Conservation (phyloP, 2,329 filamentous ascomycete genomes). For the Colletotrichum sidae region DNA sequence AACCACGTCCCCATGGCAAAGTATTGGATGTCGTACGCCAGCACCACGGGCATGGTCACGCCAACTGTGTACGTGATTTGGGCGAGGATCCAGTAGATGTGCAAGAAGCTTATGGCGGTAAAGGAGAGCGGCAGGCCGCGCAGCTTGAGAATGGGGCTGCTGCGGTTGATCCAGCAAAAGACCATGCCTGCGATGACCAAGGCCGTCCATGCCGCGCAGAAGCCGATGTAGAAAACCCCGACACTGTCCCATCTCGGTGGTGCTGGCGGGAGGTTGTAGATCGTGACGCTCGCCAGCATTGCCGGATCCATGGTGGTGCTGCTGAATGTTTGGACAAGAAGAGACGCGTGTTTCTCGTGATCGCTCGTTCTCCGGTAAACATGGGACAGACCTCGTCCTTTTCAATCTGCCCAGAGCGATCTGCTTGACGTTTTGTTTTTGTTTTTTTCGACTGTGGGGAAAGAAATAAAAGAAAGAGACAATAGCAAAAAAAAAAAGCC, state of each 20-base stretch:
- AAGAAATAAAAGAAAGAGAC: neutral
- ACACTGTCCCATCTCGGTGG: slow-evolving; percentile 44
- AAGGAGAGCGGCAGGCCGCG: slow-evolving; percentile 56
- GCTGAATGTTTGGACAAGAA: neutral
- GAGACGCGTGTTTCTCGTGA: neutral
- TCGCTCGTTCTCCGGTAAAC: neutral
- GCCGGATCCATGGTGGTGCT: slow-evolving; percentile 14
- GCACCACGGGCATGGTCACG: slow-evolving; percentile 50
- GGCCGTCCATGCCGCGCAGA: slow-evolving; percentile 43
- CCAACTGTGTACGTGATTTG: slow-evolving; percentile 58
- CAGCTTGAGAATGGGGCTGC: slow-evolving; percentile 51
- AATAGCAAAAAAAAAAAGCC: neutral
- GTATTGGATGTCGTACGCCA: slow-evolving; percentile 63
- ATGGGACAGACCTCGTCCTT: neutral
- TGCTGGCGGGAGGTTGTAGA: slow-evolving; percentile 44
- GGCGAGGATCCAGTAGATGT: slow-evolving; percentile 53
- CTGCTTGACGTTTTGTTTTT: neutral
- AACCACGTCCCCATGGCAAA: slow-evolving; percentile 71
- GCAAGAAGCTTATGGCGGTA: slow-evolving; percentile 51
- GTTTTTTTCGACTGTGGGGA: neutral
- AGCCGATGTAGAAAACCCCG: slow-evolving; percentile 46
- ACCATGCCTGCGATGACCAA: slow-evolving; percentile 49
- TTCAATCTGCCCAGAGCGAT: neutral
- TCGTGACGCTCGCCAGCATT: slow-evolving; percentile 37
- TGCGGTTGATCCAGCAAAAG: slow-evolving; percentile 48